Conservation (phyloP, 768 basidiomycete genomes). For the Plicaturopsis crispa region DNA sequence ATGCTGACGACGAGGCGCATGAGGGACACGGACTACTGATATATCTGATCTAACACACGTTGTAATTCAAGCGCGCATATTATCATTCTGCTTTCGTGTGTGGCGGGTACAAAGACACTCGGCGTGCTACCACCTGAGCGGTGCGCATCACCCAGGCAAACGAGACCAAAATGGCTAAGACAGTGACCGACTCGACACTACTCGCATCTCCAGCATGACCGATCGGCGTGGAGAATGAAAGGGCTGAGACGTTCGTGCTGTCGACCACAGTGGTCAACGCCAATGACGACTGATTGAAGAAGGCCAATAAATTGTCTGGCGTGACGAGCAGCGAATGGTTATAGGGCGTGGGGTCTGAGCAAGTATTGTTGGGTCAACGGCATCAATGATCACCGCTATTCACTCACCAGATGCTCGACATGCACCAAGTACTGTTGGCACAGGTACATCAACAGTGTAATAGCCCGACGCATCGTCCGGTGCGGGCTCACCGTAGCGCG, state of each 20-base stretch:
- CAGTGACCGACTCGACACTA: constrained; percentile 28
- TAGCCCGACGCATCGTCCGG: constrained; percentile 6
- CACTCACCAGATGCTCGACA: constrained; percentile 19
- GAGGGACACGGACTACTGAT: not conserved
- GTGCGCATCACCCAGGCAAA: constrained; percentile 25
- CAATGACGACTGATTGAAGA: not conserved
- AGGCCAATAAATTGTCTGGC: not conserved
- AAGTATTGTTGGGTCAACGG: not conserved
- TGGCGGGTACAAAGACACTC: constrained; percentile 11
- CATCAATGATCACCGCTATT: no score
- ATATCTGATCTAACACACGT: not conserved
- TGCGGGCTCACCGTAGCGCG: constrained; percentile 29
- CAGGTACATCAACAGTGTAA: constrained; percentile 14
- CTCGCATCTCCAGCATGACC: not conserved
- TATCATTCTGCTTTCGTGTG: constrained; percentile 18
- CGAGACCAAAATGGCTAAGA: constrained; percentile 18
- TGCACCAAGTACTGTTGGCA: constrained; percentile 24
- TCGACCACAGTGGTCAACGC: not conserved
- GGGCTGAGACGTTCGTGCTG: not conserved
- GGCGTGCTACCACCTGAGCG: constrained; percentile 17
- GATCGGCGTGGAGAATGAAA: not conserved
- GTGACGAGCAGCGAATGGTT: constrained; percentile 4
- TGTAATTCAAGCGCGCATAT: not conserved
- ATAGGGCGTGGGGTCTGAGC: constrained; percentile 1
- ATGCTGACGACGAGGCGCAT: constrained; percentile 8